Conservation (phyloP, 768 basidiomycete genomes). For the Candolleomyces eurysporus region DNA sequence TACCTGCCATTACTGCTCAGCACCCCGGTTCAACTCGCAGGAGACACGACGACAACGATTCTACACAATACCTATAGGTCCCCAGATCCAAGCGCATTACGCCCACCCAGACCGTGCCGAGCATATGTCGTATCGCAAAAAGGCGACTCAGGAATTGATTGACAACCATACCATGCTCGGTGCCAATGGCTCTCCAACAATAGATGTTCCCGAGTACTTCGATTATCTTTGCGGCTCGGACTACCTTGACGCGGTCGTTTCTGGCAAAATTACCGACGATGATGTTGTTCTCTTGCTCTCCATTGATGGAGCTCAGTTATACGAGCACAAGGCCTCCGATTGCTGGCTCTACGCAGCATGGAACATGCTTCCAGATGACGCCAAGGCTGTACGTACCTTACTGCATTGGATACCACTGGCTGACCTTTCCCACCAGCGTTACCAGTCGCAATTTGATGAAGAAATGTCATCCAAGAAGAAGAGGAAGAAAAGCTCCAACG, state of each 20-base stretch:
- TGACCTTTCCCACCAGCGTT: no score
- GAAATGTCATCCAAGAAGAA: no score
- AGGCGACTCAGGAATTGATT: conserved; percentile 18
- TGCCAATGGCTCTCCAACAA: background rate
- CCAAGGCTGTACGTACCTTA: no score
- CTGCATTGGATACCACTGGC: no score
- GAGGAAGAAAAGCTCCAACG: no score
- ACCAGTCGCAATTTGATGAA: no score
- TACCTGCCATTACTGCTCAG: background rate
- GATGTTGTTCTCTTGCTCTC: conserved; percentile 30
- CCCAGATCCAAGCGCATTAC: conserved; percentile 36
- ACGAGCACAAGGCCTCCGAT: conserved; percentile 32
- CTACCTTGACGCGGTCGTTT: conserved; percentile 18
- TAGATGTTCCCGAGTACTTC: conserved; percentile 6
- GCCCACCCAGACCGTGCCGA: conserved; percentile 18
- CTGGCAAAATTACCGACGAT: conserved; percentile 20
- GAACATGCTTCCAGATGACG: no score
- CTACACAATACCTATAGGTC: conserved; percentile 39
- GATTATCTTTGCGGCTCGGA: conserved; percentile 26
- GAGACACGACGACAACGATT: conserved; percentile 24
- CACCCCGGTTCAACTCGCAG: background rate
- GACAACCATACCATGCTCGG: conserved; percentile 8
- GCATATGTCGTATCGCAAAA: conserved; percentile 25
- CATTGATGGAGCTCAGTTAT: conserved; percentile 39
- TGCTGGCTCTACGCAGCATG: conserved; percentile 20